Conservation (phyloP, 257 asterid species). For the Knoxia roxburghii region DNA sequence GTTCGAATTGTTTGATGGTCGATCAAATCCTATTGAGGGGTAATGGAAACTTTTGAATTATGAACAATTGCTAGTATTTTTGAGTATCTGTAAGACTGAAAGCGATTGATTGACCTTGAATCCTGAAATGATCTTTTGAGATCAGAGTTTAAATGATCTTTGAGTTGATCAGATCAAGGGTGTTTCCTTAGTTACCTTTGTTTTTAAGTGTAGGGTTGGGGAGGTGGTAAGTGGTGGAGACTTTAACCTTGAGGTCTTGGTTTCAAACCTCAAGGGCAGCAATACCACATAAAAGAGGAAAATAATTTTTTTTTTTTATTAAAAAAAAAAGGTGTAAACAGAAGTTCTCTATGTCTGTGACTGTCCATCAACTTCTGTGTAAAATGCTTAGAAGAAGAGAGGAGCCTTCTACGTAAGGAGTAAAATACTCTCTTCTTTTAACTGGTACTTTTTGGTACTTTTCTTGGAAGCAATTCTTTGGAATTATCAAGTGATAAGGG, state of each 20-base stretch:
- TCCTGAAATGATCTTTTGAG: neutral
- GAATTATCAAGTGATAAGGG: neutral
- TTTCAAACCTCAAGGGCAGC: no score
- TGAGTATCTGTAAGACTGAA: neutral
- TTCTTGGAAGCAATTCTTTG: neutral
- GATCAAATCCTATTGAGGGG: conserved; percentile 59
- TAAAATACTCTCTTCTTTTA: neutral
- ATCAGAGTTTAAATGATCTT: neutral
- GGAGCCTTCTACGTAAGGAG: neutral
- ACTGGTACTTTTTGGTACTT: neutral
- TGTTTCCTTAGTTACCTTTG: neutral
- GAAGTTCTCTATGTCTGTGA: no score
- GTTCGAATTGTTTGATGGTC: conserved; percentile 77
- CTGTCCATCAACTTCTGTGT: neutral
- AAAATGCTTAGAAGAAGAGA: neutral
- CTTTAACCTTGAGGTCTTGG: no score
- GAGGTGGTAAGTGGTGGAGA: no score
- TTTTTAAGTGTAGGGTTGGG: neutral
- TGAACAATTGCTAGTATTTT: conserved; percentile 1
- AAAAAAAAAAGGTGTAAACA: no score
- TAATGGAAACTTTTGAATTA: conserved; percentile 32
- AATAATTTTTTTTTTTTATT: no score
- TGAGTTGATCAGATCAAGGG: neutral
- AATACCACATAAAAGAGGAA: no score
- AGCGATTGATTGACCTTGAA: conserved; percentile 5